These are phyloP conservation scores for Chlorella sp. DNA, from an alignment of 139 green algal species.

Conservation along the genomic window DNA sequence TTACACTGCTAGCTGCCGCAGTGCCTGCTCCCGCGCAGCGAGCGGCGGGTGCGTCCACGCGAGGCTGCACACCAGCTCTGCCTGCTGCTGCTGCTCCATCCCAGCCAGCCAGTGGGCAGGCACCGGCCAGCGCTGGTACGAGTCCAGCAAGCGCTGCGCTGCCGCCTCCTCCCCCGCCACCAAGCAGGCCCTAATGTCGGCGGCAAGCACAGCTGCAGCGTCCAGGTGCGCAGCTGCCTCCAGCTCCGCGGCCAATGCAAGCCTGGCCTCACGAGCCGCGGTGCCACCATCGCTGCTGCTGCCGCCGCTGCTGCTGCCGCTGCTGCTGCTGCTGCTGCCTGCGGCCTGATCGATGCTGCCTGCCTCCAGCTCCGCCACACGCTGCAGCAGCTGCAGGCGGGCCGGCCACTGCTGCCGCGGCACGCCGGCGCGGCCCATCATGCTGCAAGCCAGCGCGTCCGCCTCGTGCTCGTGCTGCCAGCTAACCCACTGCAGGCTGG, in stretches of 20 bases:
- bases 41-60: not conserved
- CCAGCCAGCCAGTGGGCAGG: not conserved
- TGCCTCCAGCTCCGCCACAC: not conserved
- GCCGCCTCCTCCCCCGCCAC: not conserved
- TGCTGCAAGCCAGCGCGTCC: not conserved
- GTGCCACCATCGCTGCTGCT: not conserved
- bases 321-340: not conserved
- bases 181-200: not conserved
- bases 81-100: not conserved
- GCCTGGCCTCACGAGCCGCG: no score
- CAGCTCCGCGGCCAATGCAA: no score
- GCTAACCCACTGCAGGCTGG: slow-evolving; percentile 1
- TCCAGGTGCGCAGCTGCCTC: not conserved
- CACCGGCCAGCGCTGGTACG: not conserved
- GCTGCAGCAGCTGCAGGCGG: not conserved
- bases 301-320: not conserved
- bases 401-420: not conserved
- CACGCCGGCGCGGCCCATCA: not conserved
- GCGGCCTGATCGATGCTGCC: not conserved
- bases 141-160: not conserved
- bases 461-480: slow-evolving; percentile 6
- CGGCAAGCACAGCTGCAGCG: not conserved
- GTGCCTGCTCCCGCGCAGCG: not conserved
- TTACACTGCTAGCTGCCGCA: not conserved
- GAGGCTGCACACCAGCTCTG: not conserved